Conservation (phyloP, 768 basidiomycete genomes). For the Suillus plorans region DNA sequence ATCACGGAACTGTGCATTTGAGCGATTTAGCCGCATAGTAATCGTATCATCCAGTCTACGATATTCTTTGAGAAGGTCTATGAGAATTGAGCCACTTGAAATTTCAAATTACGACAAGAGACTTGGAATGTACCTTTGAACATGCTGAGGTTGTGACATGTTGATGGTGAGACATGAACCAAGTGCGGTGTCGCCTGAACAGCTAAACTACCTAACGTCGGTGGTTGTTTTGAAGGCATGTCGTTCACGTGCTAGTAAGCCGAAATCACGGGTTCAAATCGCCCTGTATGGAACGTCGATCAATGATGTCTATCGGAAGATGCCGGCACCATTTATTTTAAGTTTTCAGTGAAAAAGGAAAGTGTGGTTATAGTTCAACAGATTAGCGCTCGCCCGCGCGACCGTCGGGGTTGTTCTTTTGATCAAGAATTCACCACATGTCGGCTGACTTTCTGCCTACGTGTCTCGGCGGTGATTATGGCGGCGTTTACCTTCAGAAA, state of each 20-base stretch:
- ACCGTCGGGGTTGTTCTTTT: slow-evolving; percentile 3
- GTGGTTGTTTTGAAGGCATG: slow-evolving; percentile 45
- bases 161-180: slow-evolving; percentile 71
- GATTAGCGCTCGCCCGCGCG: not conserved
- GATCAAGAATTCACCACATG: slow-evolving; percentile 1
- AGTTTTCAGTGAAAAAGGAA: slow-evolving; percentile 26
- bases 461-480: slow-evolving; percentile 5
- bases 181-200: slow-evolving; percentile 63
- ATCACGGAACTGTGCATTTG: slow-evolving; percentile 74
- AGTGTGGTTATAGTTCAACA: slow-evolving; percentile 21
- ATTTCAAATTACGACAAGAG: slow-evolving; percentile 7
- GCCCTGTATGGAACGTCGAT: slow-evolving; percentile 13
- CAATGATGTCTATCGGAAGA: not conserved
- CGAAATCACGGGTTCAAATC: slow-evolving; percentile 20
- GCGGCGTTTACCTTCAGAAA: slow-evolving; percentile 1
- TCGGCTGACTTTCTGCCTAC: not conserved
- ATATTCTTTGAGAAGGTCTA: slow-evolving; percentile 83
- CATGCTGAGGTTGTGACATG: slow-evolving; percentile 70
- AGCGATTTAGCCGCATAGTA: slow-evolving; percentile 78
- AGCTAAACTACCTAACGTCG: slow-evolving; percentile 64
- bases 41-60: slow-evolving; percentile 78
- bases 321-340: slow-evolving; percentile 2
- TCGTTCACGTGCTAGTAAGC: slow-evolving; percentile 25
- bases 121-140: slow-evolving; percentile 57
- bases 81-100: slow-evolving; percentile 17